Evolutionary conservation across 2,329 filamentous ascomycete species (phyloP).

Genomic region (Emericellopsis atlantica): DNA sequence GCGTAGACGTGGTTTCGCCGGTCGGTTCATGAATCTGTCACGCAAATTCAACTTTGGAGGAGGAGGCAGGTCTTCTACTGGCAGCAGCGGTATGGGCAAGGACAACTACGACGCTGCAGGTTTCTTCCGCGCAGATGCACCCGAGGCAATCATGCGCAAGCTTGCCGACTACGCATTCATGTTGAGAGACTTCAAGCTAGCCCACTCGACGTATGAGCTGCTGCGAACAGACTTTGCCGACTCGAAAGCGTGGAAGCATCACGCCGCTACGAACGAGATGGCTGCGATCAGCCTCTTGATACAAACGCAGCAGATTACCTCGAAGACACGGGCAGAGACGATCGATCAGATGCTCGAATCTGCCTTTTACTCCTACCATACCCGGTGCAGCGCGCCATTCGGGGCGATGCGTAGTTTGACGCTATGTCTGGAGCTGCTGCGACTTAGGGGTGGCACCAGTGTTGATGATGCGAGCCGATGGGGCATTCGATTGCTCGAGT

Average conservation of each 20-base stretch:
- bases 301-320: constrained; percentile 55
- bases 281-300: constrained; percentile 74
- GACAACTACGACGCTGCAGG: constrained; percentile 72
- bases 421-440: constrained; percentile 69
- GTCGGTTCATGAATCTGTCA: constrained; percentile 88
- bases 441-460: constrained; percentile 64
- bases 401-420: constrained; percentile 68
- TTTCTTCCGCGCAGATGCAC: constrained; percentile 71
- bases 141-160: constrained; percentile 86
- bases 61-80: constrained; percentile 45
- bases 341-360: constrained; percentile 82
- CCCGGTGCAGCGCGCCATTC: constrained; percentile 67
- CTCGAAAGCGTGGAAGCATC: constrained; percentile 94
- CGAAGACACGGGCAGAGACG: constrained; percentile 67
- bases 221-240: constrained; percentile 80
- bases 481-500: constrained; percentile 70
- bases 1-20: constrained; percentile 72
- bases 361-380: constrained; percentile 84
- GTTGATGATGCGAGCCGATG: constrained; percentile 81
- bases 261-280: constrained; percentile 94
- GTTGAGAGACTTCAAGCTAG: constrained; percentile 90
- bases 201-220: constrained; percentile 84
- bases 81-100: constrained; percentile 32
- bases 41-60: constrained; percentile 81
- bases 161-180: constrained; percentile 94